These are phyloP conservation scores for Pseudonitzschia multistriata DNA, from an alignment of 108 stramenopile genomes.

Conservation along the genomic window DNA sequence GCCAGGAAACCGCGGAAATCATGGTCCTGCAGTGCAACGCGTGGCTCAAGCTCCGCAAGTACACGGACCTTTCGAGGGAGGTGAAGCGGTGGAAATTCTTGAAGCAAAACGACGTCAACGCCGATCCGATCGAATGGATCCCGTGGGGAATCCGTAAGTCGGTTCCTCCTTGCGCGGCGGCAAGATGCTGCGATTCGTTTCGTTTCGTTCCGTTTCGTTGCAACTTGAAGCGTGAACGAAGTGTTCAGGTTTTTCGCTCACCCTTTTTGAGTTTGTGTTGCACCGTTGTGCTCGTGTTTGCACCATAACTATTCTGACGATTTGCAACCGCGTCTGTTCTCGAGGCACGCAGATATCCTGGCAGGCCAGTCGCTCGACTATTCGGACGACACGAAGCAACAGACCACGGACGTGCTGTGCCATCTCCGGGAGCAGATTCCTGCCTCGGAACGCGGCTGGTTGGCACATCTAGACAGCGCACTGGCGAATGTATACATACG, in stretches of 20 bases:
- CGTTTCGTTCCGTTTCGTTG: not conserved
- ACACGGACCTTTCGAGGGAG: constrained; percentile 58
- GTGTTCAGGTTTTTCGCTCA: not conserved
- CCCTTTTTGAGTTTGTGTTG: not conserved
- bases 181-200: not conserved
- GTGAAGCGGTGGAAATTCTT: constrained; percentile 54
- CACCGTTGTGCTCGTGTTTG: not conserved
- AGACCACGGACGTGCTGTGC: constrained; percentile 50
- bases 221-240: not conserved
- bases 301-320: not conserved
- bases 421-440: constrained; percentile 49
- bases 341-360: constrained; percentile 43
- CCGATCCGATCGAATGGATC: constrained; percentile 33
- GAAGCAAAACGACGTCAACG: constrained; percentile 26
- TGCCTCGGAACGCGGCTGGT: constrained; percentile 18
- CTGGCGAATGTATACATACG: constrained; percentile 67
- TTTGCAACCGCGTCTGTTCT: constrained; percentile 34
- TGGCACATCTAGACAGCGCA: constrained; percentile 52
- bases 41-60: constrained; percentile 56
- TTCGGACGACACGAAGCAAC: constrained; percentile 16
- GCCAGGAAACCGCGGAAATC: constrained; percentile 58
- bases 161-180: not conserved
- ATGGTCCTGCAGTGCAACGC: constrained; percentile 65
- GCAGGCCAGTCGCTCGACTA: constrained; percentile 60
- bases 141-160: constrained; percentile 38